Conservation (phyloP, 352 stramenopile species). For the Globisporangium iwayamae region DNA sequence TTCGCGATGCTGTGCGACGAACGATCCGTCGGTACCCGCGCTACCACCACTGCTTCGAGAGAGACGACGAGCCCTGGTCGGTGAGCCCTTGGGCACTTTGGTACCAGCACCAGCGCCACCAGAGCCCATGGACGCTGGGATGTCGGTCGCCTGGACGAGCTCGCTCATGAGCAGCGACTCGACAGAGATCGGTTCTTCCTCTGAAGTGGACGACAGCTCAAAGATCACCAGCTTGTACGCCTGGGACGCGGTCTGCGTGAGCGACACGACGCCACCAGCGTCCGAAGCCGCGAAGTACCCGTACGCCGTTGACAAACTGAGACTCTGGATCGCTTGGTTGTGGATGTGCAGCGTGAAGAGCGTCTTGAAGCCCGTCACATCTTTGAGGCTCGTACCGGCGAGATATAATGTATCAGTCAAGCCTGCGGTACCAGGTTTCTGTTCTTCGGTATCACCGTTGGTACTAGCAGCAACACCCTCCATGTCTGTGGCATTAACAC, state of each 20-base stretch:
- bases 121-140: conserved; percentile 24
- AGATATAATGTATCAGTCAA: background rate
- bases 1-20: conserved; percentile 39
- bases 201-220: conserved; percentile 28
- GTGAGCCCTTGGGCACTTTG: conserved; percentile 3
- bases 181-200: conserved; percentile 48
- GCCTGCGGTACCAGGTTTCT: background rate
- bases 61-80: conserved; percentile 7
- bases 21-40: conserved; percentile 11
- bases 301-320: conserved; percentile 47
- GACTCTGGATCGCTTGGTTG: conserved; percentile 44
- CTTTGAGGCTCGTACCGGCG: conserved; percentile 12
- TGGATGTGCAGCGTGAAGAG: conserved; percentile 60
- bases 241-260: conserved; percentile 48
- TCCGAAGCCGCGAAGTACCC: conserved; percentile 55
- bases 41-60: conserved; percentile 3
- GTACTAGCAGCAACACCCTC: background rate
- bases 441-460: background rate
- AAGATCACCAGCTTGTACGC: conserved; percentile 58
- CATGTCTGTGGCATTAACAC: background rate
- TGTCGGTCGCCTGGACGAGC: conserved; percentile 58
- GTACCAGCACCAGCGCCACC: background rate
- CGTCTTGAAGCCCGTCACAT: conserved; percentile 33
- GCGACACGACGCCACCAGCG: conserved; percentile 48
- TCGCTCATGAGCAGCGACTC: conserved; percentile 65